These are phyloP conservation scores for Saksenaea oblongispora DNA, from an alignment of 371 early-diverging fungal species.

Conservation along the genomic window DNA sequence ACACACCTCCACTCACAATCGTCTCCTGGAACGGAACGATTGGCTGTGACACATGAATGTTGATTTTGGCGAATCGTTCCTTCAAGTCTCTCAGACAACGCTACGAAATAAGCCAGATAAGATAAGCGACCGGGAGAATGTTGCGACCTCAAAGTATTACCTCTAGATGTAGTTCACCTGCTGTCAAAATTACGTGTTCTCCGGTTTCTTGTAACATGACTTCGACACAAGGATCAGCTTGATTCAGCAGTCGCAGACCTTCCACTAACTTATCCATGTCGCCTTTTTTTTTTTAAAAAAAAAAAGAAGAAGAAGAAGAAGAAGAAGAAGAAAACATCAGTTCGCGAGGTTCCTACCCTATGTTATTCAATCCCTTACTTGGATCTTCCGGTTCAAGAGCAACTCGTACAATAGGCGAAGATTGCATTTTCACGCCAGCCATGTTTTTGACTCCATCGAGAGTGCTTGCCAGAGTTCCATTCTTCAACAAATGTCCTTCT, in stretches of 20 bases:
- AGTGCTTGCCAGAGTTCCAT: constrained; percentile 82
- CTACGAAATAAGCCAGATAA: too few species aligned
- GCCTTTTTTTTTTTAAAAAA: constrained; percentile 19
- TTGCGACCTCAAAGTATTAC: constrained; percentile 23
- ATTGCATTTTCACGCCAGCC: constrained; percentile 57
- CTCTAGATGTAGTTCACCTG: constrained; percentile 97
- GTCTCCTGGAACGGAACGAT: constrained; percentile 98
- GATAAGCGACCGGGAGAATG: too few species aligned
- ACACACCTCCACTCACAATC: constrained; percentile 52
- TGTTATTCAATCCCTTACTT: constrained; percentile 21
- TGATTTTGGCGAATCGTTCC: constrained; percentile 92
- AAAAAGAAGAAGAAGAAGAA: not conserved
- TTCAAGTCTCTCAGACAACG: constrained; percentile 92
- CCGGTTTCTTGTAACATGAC: constrained; percentile 91
- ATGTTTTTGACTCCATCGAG: constrained; percentile 56
- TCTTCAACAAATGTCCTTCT: constrained; percentile 87
- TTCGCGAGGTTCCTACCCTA: too few species aligned
- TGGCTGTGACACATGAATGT: constrained; percentile 91
- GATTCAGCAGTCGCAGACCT: constrained; percentile 88
- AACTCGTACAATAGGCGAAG: constrained; percentile 91
- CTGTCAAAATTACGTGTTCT: constrained; percentile 93
- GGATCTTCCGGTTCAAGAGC: constrained; percentile 93
- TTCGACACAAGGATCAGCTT: constrained; percentile 94
- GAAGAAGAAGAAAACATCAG: too few species aligned
- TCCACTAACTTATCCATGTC: constrained; percentile 85